Conservation (phyloP, 2,329 filamentous ascomycete species). For the Delphinella strobiligena region DNA sequence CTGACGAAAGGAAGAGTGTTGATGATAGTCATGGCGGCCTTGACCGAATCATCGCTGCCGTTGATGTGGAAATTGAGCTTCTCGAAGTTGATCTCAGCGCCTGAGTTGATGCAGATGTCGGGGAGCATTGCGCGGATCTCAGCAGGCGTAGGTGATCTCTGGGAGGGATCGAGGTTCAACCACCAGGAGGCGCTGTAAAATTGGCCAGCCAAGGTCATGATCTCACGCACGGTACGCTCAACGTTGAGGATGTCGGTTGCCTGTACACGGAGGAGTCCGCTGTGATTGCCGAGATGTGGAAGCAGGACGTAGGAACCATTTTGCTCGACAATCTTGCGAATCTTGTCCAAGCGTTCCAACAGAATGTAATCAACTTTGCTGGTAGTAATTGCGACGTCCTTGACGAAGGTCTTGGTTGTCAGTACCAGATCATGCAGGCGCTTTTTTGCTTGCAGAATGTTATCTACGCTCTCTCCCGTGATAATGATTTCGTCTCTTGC, state of each 20-base stretch:
- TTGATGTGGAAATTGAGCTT: slow-evolving; percentile 89
- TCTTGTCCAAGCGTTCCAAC: slow-evolving; percentile 83
- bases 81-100: slow-evolving; percentile 88
- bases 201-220: slow-evolving; percentile 91
- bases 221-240: slow-evolving; percentile 85
- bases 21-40: slow-evolving; percentile 87
- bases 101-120: slow-evolving; percentile 92
- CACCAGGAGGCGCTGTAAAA: slow-evolving; percentile 98
- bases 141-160: slow-evolving; percentile 47
- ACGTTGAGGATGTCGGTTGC: slow-evolving; percentile 88
- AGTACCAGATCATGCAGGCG: slow-evolving; percentile 78
- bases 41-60: slow-evolving; percentile 91
- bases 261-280: slow-evolving; percentile 77
- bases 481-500: slow-evolving; percentile 89
- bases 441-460: slow-evolving; percentile 79
- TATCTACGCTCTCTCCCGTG: slow-evolving; percentile 74
- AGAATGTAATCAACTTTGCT: slow-evolving; percentile 93
- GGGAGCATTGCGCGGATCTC: slow-evolving; percentile 85
- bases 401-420: slow-evolving; percentile 64
- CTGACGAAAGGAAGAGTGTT: slow-evolving; percentile 83
- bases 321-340: slow-evolving; percentile 92
- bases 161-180: slow-evolving; percentile 59
- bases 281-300: slow-evolving; percentile 74
- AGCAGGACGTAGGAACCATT: slow-evolving; percentile 94
- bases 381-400: slow-evolving; percentile 79